phyloP scores from a whole-genome alignment of 2,329 filamentous ascomycete genomes.

The Fusarium euwallaceae region DNA sequence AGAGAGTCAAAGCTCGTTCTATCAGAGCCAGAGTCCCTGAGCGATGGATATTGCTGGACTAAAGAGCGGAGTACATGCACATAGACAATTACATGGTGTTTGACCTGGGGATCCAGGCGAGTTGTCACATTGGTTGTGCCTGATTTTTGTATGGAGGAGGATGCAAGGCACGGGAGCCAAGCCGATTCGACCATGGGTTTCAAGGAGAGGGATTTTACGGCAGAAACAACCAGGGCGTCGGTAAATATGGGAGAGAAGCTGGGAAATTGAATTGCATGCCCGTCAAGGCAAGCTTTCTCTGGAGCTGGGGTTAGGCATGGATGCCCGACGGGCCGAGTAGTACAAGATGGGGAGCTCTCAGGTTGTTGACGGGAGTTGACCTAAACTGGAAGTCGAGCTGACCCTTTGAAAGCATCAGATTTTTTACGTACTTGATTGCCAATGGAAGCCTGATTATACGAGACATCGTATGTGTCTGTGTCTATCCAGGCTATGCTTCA shows the following conservation, averaged over 20 bases:
- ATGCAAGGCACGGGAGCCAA: background rate
- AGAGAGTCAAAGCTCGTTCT: constrained; percentile 62
- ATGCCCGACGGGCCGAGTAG: constrained; percentile 32
- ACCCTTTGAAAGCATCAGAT: background rate
- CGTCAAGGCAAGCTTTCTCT: background rate
- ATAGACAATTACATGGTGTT: background rate
- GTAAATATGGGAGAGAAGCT: constrained; percentile 2
- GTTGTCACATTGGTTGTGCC: background rate
- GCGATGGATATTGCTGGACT: constrained; percentile 71
- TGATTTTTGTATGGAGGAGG: background rate
- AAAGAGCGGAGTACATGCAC: constrained; percentile 71
- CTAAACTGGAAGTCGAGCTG: background rate
- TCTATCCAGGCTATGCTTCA: background rate
- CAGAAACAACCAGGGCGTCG: constrained; percentile 4
- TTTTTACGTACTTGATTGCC: constrained; percentile 1
- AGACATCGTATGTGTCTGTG: background rate
- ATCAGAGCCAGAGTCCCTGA: constrained; percentile 72
- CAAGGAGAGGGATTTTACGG: constrained; percentile 5
- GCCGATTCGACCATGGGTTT: constrained; percentile 4
- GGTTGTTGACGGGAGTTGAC: background rate
- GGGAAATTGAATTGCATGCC: background rate
- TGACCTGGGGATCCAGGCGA: background rate
- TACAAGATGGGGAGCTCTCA: constrained; percentile 5
- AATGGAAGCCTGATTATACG: background rate
- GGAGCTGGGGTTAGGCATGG: background rate